Percentiles rank a stretch among this genome's conserved stretches.
Conservation (phyloP, 108 stramenopile species). For the Halocafeteria seosinensis region DNA sequence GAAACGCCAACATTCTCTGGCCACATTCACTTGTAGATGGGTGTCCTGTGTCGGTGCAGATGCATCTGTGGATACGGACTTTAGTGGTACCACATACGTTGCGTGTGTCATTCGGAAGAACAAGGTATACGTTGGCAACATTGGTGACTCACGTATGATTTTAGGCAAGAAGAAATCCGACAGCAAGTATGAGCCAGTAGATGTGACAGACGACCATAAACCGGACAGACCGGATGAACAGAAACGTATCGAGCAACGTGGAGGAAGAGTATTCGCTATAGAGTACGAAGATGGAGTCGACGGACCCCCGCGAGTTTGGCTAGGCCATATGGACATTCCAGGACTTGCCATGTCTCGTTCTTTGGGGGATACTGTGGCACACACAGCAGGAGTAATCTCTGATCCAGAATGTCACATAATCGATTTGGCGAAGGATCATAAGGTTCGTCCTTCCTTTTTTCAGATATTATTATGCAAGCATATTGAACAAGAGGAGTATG, state of each 20-base stretch:
- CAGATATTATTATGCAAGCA: no score
- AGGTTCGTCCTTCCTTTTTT: background rate
- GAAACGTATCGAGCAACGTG: slow-evolving; percentile 69
- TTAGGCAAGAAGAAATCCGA: slow-evolving; percentile 44
- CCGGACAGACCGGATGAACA: slow-evolving; percentile 85
- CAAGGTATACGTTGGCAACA: slow-evolving; percentile 65
- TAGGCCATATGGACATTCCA: slow-evolving; percentile 92
- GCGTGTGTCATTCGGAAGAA: slow-evolving; percentile 75
- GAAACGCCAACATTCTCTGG: no score
- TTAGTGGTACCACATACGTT: slow-evolving; percentile 80
- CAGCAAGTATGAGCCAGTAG: slow-evolving; percentile 41
- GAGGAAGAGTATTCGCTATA: slow-evolving; percentile 91
- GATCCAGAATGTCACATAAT: slow-evolving; percentile 76
- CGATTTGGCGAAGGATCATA: background rate
- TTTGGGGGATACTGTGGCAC: slow-evolving; percentile 83
- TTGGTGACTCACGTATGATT: slow-evolving; percentile 77
- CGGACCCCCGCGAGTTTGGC: slow-evolving; percentile 93
- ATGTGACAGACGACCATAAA: slow-evolving; percentile 88
- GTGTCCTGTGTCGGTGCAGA: no score
- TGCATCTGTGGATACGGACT: slow-evolving; percentile 74
- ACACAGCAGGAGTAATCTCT: slow-evolving; percentile 85
- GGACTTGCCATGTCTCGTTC: slow-evolving; percentile 93
- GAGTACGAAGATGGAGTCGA: slow-evolving; percentile 96
- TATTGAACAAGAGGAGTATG: background rate
- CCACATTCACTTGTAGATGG: no score